Base-by-base conservation (phyloP, 495 filamentous ascomycete species). In the Trichoderma orchidacearum region DNA sequence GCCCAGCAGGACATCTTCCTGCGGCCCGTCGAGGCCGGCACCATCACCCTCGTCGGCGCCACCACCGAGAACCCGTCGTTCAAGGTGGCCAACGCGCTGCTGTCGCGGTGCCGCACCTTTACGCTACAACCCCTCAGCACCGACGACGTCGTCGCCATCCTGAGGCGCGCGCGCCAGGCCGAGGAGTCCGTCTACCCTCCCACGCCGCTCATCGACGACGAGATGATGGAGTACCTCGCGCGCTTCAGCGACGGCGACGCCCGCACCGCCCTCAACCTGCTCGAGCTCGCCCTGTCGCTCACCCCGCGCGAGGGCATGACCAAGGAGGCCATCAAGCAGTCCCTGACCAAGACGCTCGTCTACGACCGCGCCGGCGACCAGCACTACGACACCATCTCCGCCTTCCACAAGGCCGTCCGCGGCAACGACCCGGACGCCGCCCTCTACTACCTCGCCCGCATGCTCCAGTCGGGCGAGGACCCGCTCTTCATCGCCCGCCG, bases 11-110 rank as follows among this genome's bases (percentile, higher is more conserved):
- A 98, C 71, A 88, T 96, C 1, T 97, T 97, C 61, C 69, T 98
- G 8, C 90, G 87, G 4, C 91, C 92, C 0, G 93, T 98, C 3
- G 93, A 98, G 64, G 84, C 85, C 9, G 93, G 93, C 8, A 85
- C 87, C 30, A 83, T 97, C 61, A 95, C 89, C 6, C 75, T 98
- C 36, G 95, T 96, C 59, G 93, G 90, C 27, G 93, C 93, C 27
- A 97, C 93, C 8, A 98, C 93, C 2, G 93, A 98, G 66, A 98
- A 98, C 64, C 93, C 93, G 0, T 89, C 84, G 23, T 98, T 98
- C 74, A 95, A 95, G 65, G 81, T 98, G 41, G 86, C 95, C 63
- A 85, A 82, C 59, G 90, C 93, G 1, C 76, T 98, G 30, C 75
- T 96, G 12, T 95, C 89, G 32, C 79, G 93, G 34, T 96, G 92